phyloP scores from a whole-genome alignment of 116 monocot genomes.

The Papilionanthe hybrid region DNA sequence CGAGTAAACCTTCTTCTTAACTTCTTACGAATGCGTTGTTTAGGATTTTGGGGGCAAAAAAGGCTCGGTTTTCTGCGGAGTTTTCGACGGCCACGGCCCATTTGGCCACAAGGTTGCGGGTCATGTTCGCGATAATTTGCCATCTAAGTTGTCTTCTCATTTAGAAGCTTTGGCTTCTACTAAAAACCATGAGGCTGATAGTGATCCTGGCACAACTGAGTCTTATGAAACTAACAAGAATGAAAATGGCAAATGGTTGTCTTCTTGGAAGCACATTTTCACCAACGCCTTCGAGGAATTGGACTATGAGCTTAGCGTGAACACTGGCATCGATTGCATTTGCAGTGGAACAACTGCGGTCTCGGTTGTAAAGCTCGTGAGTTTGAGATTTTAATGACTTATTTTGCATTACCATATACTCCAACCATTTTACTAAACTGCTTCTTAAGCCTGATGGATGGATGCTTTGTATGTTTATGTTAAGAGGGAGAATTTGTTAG shows the following conservation, averaged over 20 bases:
- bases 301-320: conserved; percentile 41
- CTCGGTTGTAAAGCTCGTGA: conserved; percentile 57
- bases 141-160: conserved; percentile 25
- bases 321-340: conserved; percentile 50
- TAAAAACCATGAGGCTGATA: neutral
- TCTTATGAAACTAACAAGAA: neutral
- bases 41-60: conserved; percentile 58
- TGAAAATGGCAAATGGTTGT: conserved; percentile 7
- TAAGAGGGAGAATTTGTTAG: conserved; percentile 57
- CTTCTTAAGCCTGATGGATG: neutral
- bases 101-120: conserved; percentile 59
- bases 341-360: conserved; percentile 83
- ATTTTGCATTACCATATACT: neutral
- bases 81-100: conserved; percentile 93
- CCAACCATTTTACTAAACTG: neutral
- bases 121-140: conserved; percentile 53
- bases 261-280: conserved; percentile 31
- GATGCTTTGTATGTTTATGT: neutral
- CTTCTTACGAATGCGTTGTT: conserved; percentile 2
- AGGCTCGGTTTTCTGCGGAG: conserved; percentile 55
- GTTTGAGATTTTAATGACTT: neutral
- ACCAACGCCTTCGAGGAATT: conserved; percentile 54
- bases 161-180: neutral
- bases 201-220: neutral
- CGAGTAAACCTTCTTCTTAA: neutral